These are phyloP conservation scores for Ceratocystis huliohia DNA, from an alignment of 2,329 filamentous ascomycete genomes.

Conservation along the genomic window DNA sequence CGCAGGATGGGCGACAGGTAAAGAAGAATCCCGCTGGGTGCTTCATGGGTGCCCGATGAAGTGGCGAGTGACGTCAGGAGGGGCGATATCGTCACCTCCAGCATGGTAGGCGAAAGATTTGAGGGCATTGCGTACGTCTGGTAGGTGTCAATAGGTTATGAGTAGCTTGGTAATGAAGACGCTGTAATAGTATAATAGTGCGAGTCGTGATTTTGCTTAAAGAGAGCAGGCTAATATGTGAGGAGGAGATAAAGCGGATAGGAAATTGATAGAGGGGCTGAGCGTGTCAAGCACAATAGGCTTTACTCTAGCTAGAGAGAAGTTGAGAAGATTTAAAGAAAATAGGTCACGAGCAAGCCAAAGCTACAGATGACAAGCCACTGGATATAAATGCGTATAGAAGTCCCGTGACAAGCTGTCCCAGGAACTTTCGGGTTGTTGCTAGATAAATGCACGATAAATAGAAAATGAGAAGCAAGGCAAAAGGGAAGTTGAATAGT, in stretches of 20 bases:
- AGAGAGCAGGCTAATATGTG: background rate
- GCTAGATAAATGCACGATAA: background rate
- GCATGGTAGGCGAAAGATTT: conserved; percentile 28
- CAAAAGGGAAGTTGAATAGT: background rate
- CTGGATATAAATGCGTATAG: background rate
- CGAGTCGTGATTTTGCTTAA: background rate
- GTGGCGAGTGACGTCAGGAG: conserved; percentile 48
- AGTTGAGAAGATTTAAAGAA: background rate
- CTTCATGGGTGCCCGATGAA: conserved; percentile 44
- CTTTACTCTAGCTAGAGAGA: background rate
- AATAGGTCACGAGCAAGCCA: background rate
- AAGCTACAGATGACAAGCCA: background rate
- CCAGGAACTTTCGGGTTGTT: background rate
- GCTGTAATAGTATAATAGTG: background rate
- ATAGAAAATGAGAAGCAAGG: background rate
- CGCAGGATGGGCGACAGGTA: conserved; percentile 53
- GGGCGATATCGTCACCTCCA: conserved; percentile 39
- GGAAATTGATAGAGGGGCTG: background rate
- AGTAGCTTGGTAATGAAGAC: too few species aligned
- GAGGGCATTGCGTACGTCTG: conserved; percentile 16
- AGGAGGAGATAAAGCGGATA: background rate
- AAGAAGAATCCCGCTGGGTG: conserved; percentile 44
- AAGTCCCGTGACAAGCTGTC: background rate
- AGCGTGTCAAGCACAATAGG: background rate
- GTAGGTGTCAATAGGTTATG: too few species aligned